Evolutionary conservation across 2,329 filamentous ascomycete species (phyloP), one percentile per base, ranked within the genome.

Genomic region (Talaromyces sp.): DNA sequence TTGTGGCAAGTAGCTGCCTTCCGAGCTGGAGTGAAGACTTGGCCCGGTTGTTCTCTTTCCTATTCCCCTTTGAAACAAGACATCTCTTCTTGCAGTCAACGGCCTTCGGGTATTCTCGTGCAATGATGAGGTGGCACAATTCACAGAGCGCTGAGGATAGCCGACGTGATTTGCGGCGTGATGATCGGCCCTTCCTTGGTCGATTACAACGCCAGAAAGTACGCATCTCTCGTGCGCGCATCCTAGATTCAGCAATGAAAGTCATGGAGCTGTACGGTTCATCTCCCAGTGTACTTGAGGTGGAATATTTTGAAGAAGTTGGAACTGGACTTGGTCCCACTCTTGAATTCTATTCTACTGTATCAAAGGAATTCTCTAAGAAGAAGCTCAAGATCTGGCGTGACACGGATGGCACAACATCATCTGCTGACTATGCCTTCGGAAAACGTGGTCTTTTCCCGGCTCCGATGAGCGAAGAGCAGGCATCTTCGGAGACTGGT

Each of bases 221-320:
- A n/a, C 88, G 94, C 40, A 97, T 99, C 55, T 96, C 93, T 4
- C 86, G 94, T 39, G 86, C 85, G n/a, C 91, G 95, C 65, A 97
- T 99, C 41, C 80, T 99, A 7, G 94, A 99, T 70, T 97, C 94
- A 13, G 94, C 94, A 0, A 81, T 97, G 71, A 99, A 99, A 74
- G 94, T 99, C 27, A 97, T 99, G 93, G 93, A 99, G 64, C 83
- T 97, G 2, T 99, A 99, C 65, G 94, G 94, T 0, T 90, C 90
- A n/a, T 96, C 93, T 1, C 90, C 96, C 54, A 97, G 93, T 70
- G 90, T 97, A 24, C 77, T 99, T 0, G 94, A 99, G 68, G 93
- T 99, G 2, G 95, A 99, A 67, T 99, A 99, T 68, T 99, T 99
- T 63, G 94, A 97, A 66, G 94, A 99, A 75, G 94, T 99, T 19